Percentiles rank a stretch among this genome's conserved stretches.
These are phyloP conservation scores for Xylaria curta DNA, from an alignment of 495 filamentous ascomycete genomes.

Conservation along the genomic window DNA sequence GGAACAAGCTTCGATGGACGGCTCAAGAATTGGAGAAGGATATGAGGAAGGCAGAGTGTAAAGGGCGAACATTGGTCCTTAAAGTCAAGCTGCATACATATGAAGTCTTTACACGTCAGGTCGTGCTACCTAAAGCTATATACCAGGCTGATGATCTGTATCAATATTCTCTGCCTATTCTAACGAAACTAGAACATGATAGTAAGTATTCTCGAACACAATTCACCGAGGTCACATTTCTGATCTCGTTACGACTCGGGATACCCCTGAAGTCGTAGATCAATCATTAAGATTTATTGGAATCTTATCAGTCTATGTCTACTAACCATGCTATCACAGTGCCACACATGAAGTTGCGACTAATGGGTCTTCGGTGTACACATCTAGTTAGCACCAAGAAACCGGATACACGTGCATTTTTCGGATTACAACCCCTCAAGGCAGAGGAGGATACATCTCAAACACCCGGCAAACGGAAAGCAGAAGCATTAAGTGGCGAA, in stretches of 20 bases:
- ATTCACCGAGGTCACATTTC: no score
- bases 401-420: constrained; percentile 74
- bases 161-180: constrained; percentile 78
- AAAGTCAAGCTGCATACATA: constrained; percentile 96
- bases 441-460: constrained; percentile 18
- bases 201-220: constrained; percentile 33
- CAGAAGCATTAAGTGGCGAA: constrained; percentile 12
- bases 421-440: constrained; percentile 61
- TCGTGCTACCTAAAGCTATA: constrained; percentile 73
- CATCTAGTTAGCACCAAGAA: constrained; percentile 86
- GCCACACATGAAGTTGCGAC: constrained; percentile 76
- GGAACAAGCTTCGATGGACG: constrained; percentile 76
- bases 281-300: not conserved
- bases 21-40: constrained; percentile 92
- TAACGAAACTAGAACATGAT: constrained; percentile 85
- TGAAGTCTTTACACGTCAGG: constrained; percentile 86
- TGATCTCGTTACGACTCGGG: not conserved
- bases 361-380: constrained; percentile 90
- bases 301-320: not conserved
- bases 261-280: not conserved
- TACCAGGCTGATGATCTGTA: constrained; percentile 81
- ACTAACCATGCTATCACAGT: constrained; percentile 38
- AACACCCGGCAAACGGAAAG: constrained; percentile 34
- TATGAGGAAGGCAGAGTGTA: constrained; percentile 77
- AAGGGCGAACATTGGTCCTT: constrained; percentile 85